Conservation (phyloP, 2,329 filamentous ascomycete species). For the Diplodia corticola region DNA sequence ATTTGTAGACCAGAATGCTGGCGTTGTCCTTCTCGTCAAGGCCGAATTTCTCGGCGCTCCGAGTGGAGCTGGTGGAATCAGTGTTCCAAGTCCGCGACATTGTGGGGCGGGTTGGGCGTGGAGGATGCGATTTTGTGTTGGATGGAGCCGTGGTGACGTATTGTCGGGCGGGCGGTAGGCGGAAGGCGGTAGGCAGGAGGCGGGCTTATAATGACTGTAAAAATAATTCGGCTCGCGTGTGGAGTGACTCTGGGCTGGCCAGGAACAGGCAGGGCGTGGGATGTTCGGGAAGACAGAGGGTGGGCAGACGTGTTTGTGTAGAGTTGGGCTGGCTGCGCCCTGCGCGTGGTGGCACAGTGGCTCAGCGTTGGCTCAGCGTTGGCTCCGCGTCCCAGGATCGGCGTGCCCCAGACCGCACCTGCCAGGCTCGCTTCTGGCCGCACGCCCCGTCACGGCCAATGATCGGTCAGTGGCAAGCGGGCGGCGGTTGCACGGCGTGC, state of each 20-base stretch:
- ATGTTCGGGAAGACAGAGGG: neutral
- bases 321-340: constrained; percentile 4
- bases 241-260: neutral
- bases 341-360: constrained; percentile 19
- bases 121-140: neutral
- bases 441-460: neutral
- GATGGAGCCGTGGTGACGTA: constrained; percentile 5
- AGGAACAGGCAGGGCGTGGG: neutral
- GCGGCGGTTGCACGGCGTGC: neutral
- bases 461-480: neutral
- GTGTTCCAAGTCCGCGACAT: constrained; percentile 46
- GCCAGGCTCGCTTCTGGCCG: neutral
- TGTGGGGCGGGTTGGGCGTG: constrained; percentile 18
- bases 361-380: constrained; percentile 2
- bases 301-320: neutral
- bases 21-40: constrained; percentile 46
- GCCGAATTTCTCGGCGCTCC: constrained; percentile 45
- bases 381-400: neutral
- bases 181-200: constrained; percentile 2
- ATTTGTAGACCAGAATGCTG: constrained; percentile 50
- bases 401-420: neutral
- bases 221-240: neutral
- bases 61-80: constrained; percentile 43
- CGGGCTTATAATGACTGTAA: neutral
- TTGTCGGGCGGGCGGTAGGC: neutral